These are phyloP conservation scores for Barnettozyma pratensis DNA, from an alignment of 805 yeast species.

Conservation along the genomic window DNA sequence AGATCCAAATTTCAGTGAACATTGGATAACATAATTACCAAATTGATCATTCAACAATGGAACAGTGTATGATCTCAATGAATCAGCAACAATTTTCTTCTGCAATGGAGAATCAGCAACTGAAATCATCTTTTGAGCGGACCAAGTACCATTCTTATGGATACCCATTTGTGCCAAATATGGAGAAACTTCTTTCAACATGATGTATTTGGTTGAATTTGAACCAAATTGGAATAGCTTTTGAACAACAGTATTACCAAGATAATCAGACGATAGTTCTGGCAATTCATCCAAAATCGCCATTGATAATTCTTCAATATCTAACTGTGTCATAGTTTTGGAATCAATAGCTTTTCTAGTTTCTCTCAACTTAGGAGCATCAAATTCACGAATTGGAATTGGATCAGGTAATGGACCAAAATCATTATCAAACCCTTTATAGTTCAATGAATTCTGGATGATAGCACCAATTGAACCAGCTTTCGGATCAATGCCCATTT, in stretches of 20 bases:
- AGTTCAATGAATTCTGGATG: conserved; percentile 38
- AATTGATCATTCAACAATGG: conserved; percentile 90
- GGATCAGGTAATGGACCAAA: conserved; percentile 80
- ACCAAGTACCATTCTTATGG: conserved; percentile 99
- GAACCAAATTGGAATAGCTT: conserved; percentile 74
- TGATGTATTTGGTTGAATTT: conserved; percentile 66
- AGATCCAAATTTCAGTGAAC: conserved; percentile 83
- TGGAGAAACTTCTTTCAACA: conserved; percentile 74
- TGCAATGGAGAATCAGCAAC: conserved; percentile 61
- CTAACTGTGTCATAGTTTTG: conserved; percentile 46
- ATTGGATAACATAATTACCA: conserved; percentile 94
- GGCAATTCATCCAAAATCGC: conserved; percentile 88
- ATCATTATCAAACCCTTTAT: conserved; percentile 44
- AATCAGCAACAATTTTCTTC: conserved; percentile 58
- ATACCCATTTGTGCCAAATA: conserved; percentile 87
- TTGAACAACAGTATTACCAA: conserved; percentile 95
- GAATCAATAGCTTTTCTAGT: conserved; percentile 69
- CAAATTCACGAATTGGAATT: conserved; percentile 62
- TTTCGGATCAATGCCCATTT: conserved; percentile 30
- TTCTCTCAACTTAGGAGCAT: conserved; percentile 84
- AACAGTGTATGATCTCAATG: conserved; percentile 75
- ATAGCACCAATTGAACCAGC: conserved; percentile 35
- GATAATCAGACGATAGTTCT: conserved; percentile 83
- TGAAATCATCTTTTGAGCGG: conserved; percentile 91
- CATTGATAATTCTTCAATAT: conserved; percentile 75